Evolutionary conservation across 495 filamentous ascomycete species (phyloP), one percentile per base, ranked within the genome.

Genomic region (Penicillium coprophilum): DNA sequence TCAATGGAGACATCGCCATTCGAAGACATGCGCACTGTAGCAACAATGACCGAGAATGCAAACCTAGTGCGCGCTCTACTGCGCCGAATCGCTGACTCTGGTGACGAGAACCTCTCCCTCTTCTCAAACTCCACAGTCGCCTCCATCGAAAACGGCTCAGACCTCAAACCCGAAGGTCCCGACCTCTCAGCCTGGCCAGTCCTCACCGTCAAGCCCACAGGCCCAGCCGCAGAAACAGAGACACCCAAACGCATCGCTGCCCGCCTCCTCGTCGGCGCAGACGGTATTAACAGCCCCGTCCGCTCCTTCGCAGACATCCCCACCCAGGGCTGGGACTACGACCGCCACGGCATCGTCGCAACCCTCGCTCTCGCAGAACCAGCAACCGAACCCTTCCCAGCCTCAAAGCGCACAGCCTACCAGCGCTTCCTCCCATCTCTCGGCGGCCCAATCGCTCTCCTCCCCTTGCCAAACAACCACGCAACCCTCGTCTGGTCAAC

Each of bases 401-500:
- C 59, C 30, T 79, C 76, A 21, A 71, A 65, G 53, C 88, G 87
- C 59, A 90, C 83, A 46, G 94, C 94, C 27, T 99, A 96, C 70
- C 94, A 99, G 75, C 84, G 94, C 32, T 99, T 99, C 72, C 80
- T 99, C 19, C 94, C 94, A 2, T 87, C 89, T 0, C 70, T 80
- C 9, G 77, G 77, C 17, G 94, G 94, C 0, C 93, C 94, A 0
- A 84, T 97, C 44, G 94, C 94, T 6, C 82, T 97, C 61, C 82
- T 99, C 2, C 93, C 94, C 9, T 77, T 97, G 2, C 94, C 94
- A 4, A 87, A 87, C 15, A 87, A 89, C 59, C 82, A 82, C 60
- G 84, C 91, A 5, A 89, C 91, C 0, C 78, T 99, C 0, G 94
- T 99, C 31, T 99, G 94, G 94, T 93, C 90, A 0, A 96, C 94